These are phyloP conservation scores for Diaporthe eres DNA, from an alignment of 2,329 filamentous ascomycete species.

Conservation along the genomic window DNA sequence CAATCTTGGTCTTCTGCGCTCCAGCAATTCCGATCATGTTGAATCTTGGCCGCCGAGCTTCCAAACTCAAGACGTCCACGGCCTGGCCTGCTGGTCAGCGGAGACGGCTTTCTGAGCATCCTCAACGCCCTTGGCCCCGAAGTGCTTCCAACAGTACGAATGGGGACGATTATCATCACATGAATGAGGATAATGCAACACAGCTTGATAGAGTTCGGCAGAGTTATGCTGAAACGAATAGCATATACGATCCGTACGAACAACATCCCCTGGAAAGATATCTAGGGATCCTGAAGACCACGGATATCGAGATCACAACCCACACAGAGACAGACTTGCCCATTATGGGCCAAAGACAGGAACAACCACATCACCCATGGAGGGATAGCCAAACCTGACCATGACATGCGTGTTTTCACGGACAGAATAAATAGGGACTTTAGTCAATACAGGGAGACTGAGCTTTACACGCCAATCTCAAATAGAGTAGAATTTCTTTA, in stretches of 20 bases:
- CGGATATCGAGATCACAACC: constrained; percentile 8
- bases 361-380: neutral
- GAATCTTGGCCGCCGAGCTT: neutral
- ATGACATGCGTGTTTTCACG: neutral
- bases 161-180: neutral
- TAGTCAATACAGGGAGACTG: neutral
- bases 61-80: neutral
- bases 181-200: neutral
- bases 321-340: neutral
- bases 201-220: neutral
- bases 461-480: neutral
- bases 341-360: neutral
- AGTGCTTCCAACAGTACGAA: neutral
- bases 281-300: constrained; percentile 3
- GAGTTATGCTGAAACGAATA: neutral
- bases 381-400: neutral
- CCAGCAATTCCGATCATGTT: constrained; percentile 1
- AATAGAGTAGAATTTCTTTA: too few species aligned
- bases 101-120: neutral
- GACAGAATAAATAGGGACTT: too few species aligned
- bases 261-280: neutral
- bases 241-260: neutral
- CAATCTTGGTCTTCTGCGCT: constrained; percentile 10
- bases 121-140: constrained; percentile 2
- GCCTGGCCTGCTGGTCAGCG: neutral